phyloP scores from a whole-genome alignment of 352 stramenopile species.

The Halophytophthora batemanensis region DNA sequence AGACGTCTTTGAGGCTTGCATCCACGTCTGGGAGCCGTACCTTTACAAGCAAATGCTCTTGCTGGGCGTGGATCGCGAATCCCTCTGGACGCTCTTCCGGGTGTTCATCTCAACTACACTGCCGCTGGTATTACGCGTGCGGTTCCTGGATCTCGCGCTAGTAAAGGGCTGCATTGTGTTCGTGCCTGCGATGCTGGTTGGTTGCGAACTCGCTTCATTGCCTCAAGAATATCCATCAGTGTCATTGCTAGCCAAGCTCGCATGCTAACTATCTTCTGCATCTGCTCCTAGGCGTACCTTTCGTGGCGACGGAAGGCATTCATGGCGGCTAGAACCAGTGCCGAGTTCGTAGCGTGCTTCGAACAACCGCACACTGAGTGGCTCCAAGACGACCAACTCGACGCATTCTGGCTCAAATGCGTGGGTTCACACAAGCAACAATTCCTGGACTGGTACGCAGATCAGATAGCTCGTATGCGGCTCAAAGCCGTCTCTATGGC shows the following conservation, averaged over 20 bases:
- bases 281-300: slow-evolving; percentile 27
- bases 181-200: slow-evolving; percentile 38
- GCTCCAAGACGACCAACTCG: slow-evolving; percentile 40
- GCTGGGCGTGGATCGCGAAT: slow-evolving; percentile 24
- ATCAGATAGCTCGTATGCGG: slow-evolving; percentile 29
- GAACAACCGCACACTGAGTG: slow-evolving; percentile 28
- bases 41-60: slow-evolving; percentile 42
- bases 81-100: slow-evolving; percentile 39
- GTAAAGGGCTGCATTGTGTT: slow-evolving; percentile 42
- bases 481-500: slow-evolving; percentile 36
- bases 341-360: slow-evolving; percentile 21
- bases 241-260: neutral
- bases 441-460: slow-evolving; percentile 34
- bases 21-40: slow-evolving; percentile 26
- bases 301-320: slow-evolving; percentile 32
- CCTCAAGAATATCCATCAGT: neutral
- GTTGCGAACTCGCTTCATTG: slow-evolving; percentile 1
- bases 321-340: slow-evolving; percentile 17
- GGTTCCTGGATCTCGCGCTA: slow-evolving; percentile 43
- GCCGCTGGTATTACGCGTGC: slow-evolving; percentile 38
- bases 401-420: slow-evolving; percentile 41
- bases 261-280: neutral
- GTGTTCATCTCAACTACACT: slow-evolving; percentile 30
- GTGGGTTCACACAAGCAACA: slow-evolving; percentile 30
- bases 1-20: slow-evolving; percentile 40